Percentiles rank a stretch among this genome's conserved stretches.
Conservation (phyloP, 2,329 filamentous ascomycete species). For the Colletotrichum tofieldiae region DNA sequence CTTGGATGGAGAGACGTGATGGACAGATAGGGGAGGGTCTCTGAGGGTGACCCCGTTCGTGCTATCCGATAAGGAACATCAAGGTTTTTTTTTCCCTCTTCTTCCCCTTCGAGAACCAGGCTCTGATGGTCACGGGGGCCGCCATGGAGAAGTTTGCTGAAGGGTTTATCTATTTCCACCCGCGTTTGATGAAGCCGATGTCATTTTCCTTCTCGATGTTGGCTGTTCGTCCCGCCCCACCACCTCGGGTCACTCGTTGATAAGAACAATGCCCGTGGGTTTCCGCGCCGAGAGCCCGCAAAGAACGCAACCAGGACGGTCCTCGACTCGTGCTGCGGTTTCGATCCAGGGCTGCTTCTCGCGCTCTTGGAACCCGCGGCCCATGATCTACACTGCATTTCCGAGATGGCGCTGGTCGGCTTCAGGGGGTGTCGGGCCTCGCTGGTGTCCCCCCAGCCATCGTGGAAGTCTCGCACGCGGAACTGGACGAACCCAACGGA, state of each 20-base stretch:
- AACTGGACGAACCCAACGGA: not conserved
- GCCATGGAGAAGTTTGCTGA: not conserved
- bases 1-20: not conserved
- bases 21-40: slow-evolving; percentile 2
- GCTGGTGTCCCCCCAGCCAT: not conserved
- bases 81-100: not conserved
- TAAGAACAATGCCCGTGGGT: not conserved
- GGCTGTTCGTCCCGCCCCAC: not conserved
- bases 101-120: no score
- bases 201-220: not conserved
- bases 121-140: not conserved
- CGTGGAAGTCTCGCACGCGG: not conserved
- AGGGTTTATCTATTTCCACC: not conserved
- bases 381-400: not conserved
- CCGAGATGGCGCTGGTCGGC: not conserved
- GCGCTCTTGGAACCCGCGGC: not conserved
- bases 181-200: not conserved
- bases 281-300: not conserved
- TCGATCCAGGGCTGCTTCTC: not conserved
- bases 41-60: not conserved
- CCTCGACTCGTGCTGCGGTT: not conserved
- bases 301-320: no score
- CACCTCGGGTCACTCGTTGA: not conserved
- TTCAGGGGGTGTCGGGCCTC: not conserved
- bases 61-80: slow-evolving; percentile 3